These are phyloP conservation scores for Candida endomychidarum DNA, from an alignment of 805 yeast species.

Conservation along the genomic window DNA sequence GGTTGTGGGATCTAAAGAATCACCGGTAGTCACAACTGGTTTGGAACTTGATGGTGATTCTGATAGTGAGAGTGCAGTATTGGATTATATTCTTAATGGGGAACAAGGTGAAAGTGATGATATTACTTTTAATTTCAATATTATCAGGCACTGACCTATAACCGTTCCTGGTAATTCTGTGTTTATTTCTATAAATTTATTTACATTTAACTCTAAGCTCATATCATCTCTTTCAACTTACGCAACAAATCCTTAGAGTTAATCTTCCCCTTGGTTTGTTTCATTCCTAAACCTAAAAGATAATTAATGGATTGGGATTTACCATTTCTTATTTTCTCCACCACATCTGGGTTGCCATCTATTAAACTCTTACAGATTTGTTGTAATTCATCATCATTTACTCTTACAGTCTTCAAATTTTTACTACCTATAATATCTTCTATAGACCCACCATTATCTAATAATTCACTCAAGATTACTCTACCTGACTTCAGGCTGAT, in stretches of 20 bases:
- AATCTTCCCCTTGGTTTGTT: constrained; percentile 65
- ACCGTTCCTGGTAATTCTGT: too few relatives aligned
- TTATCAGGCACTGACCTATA: constrained; percentile 8
- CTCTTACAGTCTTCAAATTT: constrained; percentile 40
- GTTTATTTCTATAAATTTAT: too few relatives aligned
- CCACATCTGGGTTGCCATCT: constrained; percentile 49
- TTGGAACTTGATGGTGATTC: constrained; percentile 10
- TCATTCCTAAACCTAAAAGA: constrained; percentile 85
- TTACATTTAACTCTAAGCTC: too few relatives aligned
- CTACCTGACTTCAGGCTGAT: constrained; percentile 72
- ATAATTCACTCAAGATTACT: constrained; percentile 58
- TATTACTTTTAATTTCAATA: constrained; percentile 5
- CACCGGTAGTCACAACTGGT: too few relatives aligned
- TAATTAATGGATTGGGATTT: constrained; percentile 64
- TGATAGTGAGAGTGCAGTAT: constrained; percentile 9
- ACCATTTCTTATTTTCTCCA: constrained; percentile 54
- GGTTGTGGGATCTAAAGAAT: too few relatives aligned
- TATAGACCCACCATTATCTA: constrained; percentile 44
- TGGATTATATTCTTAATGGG: constrained; percentile 12
- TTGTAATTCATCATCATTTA: constrained; percentile 29
- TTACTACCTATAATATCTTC: constrained; percentile 51
- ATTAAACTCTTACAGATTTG: constrained; percentile 50
- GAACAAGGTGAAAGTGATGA: constrained; percentile 9
- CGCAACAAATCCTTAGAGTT: constrained; percentile 30
- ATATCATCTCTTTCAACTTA: constrained; percentile 23